Evolutionary conservation across 768 basidiomycete genomes (phyloP), one percentile per base, ranked within the genome.

Genomic region (Neoboletus brunneissimus): DNA sequence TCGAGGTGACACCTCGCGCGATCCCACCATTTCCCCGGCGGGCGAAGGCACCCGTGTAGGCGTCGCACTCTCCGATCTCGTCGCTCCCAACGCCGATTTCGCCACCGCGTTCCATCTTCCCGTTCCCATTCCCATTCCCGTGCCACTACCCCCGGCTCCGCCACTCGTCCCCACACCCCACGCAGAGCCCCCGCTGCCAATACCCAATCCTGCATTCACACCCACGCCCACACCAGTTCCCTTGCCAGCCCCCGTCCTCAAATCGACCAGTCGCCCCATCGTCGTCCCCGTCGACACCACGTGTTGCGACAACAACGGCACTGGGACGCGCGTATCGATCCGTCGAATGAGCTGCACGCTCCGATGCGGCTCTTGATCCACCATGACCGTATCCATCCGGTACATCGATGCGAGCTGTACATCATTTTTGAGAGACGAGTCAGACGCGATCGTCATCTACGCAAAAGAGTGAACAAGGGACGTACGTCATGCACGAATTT

Each of bases 311-410:
- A 98, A 78, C 4, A 87, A 73, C 1, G 91, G 90, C 1, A 63
- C 68, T 0, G 94, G 94, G 6, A 91, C 73, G 23, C 91, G 84
- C 0, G 93, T 88, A 68, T 97, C 94, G 46, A 94, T 72, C 15
- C 92, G 82, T 34, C 91, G 81, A 48, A 91, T 76, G 47, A 97
- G 81, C 67, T 92, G 88, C 2, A 96, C 88, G 61, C 91, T 88
- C 47, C 91, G 78, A 65, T 89, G 81, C 0, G 96, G 96, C 63
- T 97, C 96, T 64, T 89, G 89, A 68, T 98, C 96, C 20, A 99
- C 83, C 77, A 94, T 84, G 62, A 89, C 83, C 0, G 88, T 85
- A 57, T 91, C 88, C 68, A 98, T 83, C 20, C 91, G 80, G 67
- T 96, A 98, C 5, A 87, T 74, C 8, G 80, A 75, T 1, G 92